These are phyloP conservation scores for Xanthoparmelia taractica DNA, from an alignment of 495 filamentous ascomycete species.

Conservation along the genomic window DNA sequence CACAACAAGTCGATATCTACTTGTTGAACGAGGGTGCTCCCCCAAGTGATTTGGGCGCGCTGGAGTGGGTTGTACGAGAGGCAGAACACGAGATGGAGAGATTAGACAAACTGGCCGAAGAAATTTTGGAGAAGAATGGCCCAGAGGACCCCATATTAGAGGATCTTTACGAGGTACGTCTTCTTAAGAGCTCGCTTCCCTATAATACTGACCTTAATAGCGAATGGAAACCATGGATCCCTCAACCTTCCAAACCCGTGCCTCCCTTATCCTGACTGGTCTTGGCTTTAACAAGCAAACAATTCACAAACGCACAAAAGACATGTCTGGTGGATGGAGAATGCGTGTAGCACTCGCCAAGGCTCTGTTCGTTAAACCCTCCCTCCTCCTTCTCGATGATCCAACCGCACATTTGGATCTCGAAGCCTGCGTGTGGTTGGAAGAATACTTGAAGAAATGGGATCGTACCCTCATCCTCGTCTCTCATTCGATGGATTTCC, in stretches of 20 bases:
- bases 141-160: conserved; percentile 86
- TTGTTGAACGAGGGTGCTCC: conserved; percentile 97
- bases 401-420: conserved; percentile 98
- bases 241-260: conserved; percentile 97
- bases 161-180: conserved; percentile 88
- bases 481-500: conserved; percentile 95
- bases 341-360: conserved; percentile 98
- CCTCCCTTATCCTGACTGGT: conserved; percentile 94
- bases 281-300: conserved; percentile 97
- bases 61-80: conserved; percentile 96
- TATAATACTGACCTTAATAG: conserved; percentile 43
- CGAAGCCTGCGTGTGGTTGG: conserved; percentile 98
- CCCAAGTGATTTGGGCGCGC: conserved; percentile 73
- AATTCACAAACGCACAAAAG: conserved; percentile 98
- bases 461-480: conserved; percentile 95
- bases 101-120: conserved; percentile 81
- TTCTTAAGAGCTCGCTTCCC: conserved; percentile 1
- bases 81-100: conserved; percentile 87
- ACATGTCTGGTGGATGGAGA: conserved; percentile 99
- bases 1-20: conserved; percentile 97
- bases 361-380: conserved; percentile 97
- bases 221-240: conserved; percentile 99
- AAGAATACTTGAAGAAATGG: conserved; percentile 99
- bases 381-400: conserved; percentile 91
- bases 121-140: conserved; percentile 82